phyloP scores from a whole-genome alignment of 1,139 yeast species.

The Debaryomyces udenii region DNA sequence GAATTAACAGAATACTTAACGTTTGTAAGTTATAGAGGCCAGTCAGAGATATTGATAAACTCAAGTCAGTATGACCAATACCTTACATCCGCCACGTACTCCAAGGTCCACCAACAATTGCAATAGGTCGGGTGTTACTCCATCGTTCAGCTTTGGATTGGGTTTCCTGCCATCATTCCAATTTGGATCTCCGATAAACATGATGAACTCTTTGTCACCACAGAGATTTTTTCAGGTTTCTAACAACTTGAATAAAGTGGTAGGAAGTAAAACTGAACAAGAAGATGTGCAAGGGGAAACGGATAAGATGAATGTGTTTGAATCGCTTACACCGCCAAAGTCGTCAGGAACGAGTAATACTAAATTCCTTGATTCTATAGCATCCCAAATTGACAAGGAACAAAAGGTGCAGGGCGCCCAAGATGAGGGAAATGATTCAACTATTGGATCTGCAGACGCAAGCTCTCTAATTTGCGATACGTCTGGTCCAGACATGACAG shows the following conservation, averaged over 20 bases:
- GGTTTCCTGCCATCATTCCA: constrained; percentile 51
- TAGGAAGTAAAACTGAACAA: constrained; percentile 7
- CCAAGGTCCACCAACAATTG: constrained; percentile 24
- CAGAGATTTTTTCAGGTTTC: constrained; percentile 36
- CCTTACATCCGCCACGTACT: constrained; percentile 31
- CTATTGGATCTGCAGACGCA: constrained; percentile 22
- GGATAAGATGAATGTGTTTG: constrained; percentile 12
- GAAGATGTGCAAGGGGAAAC: constrained; percentile 1
- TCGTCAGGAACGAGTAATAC: constrained; percentile 17
- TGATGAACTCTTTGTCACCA: constrained; percentile 38
- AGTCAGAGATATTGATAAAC: neutral
- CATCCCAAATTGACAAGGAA: constrained; percentile 15
- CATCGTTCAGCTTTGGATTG: constrained; percentile 45
- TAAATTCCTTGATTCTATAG: constrained; percentile 27
- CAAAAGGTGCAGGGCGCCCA: neutral
- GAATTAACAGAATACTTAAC: neutral
- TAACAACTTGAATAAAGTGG: constrained; percentile 22
- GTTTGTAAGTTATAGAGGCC: constrained; percentile 5
- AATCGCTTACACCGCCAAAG: constrained; percentile 27
- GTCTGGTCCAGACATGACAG: constrained; percentile 1
- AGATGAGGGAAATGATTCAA: constrained; percentile 9
- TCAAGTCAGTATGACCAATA: constrained; percentile 9
- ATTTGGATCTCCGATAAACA: constrained; percentile 39
- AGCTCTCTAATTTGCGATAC: constrained; percentile 29
- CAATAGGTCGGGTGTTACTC: constrained; percentile 25